Evolutionary conservation across 2,329 filamentous ascomycete species (phyloP).

Genomic region (Pseudocercospora fijiensis): DNA sequence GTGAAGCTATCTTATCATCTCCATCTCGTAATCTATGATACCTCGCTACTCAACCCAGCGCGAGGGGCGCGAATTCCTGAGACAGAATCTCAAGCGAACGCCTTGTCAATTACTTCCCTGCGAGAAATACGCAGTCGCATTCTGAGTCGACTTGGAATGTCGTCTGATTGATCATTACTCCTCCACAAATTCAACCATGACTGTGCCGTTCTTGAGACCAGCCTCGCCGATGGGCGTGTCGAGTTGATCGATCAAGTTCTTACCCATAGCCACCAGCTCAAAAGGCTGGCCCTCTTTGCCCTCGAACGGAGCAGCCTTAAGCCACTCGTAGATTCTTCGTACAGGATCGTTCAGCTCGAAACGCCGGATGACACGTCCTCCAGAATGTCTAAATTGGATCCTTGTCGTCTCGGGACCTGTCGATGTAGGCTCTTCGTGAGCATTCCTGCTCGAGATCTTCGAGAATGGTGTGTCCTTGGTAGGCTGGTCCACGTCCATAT

Average conservation of each 20-base stretch:
- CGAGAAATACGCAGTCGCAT: too few species aligned
- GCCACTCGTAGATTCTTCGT: conserved; percentile 87
- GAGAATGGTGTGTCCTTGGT: conserved; percentile 55
- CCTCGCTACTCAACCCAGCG: not conserved
- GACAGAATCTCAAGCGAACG: not conserved
- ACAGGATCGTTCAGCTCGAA: conserved; percentile 77
- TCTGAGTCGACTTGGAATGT: too few species aligned
- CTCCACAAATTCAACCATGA: conserved; percentile 77
- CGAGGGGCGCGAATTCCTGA: not conserved
- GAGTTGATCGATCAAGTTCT: conserved; percentile 74
- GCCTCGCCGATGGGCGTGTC: conserved; percentile 73
- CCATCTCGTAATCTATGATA: not conserved
- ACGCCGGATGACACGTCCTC: conserved; percentile 80
- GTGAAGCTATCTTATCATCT: too few species aligned
- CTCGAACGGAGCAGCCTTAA: conserved; percentile 82
- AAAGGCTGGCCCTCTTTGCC: conserved; percentile 76
- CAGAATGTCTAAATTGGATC: conserved; percentile 88
- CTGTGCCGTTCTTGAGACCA: conserved; percentile 85
- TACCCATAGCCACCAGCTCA: conserved; percentile 84
- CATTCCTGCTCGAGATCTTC: conserved; percentile 67
- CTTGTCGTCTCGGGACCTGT: conserved; percentile 70
- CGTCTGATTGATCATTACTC: conserved; percentile 18
- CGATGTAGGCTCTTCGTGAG: conserved; percentile 72
- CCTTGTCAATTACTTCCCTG: too few species aligned
- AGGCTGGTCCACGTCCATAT: conserved; percentile 17